These are phyloP conservation scores for Jackrogersella multiformis DNA, from an alignment of 495 filamentous ascomycete species.

Conservation along the genomic window DNA sequence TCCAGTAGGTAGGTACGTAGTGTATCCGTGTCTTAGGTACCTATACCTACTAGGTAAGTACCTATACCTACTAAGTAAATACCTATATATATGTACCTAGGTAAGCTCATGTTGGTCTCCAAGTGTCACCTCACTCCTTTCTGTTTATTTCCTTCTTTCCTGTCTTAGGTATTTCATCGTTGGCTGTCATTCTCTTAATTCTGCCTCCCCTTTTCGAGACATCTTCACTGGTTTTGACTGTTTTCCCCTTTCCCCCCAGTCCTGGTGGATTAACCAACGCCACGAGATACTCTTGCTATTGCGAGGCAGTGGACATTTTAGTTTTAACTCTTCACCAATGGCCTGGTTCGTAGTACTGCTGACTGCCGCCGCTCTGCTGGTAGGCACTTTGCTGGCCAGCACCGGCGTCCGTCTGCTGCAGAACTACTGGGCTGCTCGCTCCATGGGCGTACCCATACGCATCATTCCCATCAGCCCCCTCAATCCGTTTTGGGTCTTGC, in stretches of 20 bases:
- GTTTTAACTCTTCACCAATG: slow-evolving; percentile 9
- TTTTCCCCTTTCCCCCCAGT: not conserved
- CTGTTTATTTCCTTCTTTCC: too few relatives aligned
- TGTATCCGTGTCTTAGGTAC: too few relatives aligned
- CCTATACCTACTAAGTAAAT: too few relatives aligned
- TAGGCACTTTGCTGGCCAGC: not conserved
- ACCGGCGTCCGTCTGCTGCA: slow-evolving; percentile 3
- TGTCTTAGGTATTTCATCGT: too few relatives aligned
- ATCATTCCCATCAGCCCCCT: slow-evolving; percentile 47
- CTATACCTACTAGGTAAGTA: too few relatives aligned
- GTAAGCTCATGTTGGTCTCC: too few relatives aligned
- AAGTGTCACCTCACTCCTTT: too few relatives aligned
- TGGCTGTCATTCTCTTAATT: too few relatives aligned
- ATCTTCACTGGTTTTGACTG: too few relatives aligned
- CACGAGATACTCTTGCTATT: not conserved
- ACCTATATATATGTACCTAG: too few relatives aligned
- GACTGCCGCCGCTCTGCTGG: not conserved
- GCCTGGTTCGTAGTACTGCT: slow-evolving; percentile 8
- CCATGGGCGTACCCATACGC: slow-evolving; percentile 51
- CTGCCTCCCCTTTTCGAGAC: too few relatives aligned
- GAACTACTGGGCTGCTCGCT: slow-evolving; percentile 44
- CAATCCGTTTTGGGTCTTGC: slow-evolving; percentile 45
- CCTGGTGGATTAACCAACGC: not conserved
- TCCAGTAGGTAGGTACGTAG: too few relatives aligned
- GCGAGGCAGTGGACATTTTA: not conserved